Evolutionary conservation across 352 stramenopile species (phyloP), one percentile per base, ranked within the genome.

Genomic region (Pythium brassicae): DNA sequence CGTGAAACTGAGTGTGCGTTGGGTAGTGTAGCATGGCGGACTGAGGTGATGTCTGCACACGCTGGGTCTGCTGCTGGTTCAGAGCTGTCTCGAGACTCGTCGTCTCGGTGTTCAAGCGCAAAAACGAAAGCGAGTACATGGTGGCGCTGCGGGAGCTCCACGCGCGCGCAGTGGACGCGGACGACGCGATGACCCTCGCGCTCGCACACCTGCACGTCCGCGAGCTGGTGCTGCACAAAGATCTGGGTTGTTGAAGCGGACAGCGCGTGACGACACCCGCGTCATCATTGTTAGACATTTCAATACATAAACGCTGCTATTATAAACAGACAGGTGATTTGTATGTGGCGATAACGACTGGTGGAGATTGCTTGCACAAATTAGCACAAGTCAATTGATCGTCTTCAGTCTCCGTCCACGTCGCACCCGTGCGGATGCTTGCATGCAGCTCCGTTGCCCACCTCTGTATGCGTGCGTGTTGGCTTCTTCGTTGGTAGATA

Each of bases 41-140:
- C 32, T 37, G 32, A 37, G 32, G 32, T 37, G 1, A 7, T 37
- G 1, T 7, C 32, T 37, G 37, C 37, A 43, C 14, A 4, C 11
- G 19, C 11, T 20, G 12, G 6, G 14, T 26, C 14, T 17, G 2
- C 14, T 25, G 22, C 57, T 54, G 15, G 51, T 62, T 22, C 52
- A 85, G 74, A 22, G 69, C 78, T 39, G 63, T 73, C 29, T 72
- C 72, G 29, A 79, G 67, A 52, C 40, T 72, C 42, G 43, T 85
- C 25, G 44, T 57, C 23, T 53, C 62, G 25, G 51, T 68, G 40
- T 47, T 80, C 25, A 78, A 76, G 45, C 65, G 65, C 9, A 35
- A 8, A 0, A 37, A 78, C 35, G 32, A 37, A 11, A 48, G 65
- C 51, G 46, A 40, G 19, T 85, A 85, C 61, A 39, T 40, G 4